Conservation (phyloP, 805 yeast genomes). For the Candida silvatica region DNA sequence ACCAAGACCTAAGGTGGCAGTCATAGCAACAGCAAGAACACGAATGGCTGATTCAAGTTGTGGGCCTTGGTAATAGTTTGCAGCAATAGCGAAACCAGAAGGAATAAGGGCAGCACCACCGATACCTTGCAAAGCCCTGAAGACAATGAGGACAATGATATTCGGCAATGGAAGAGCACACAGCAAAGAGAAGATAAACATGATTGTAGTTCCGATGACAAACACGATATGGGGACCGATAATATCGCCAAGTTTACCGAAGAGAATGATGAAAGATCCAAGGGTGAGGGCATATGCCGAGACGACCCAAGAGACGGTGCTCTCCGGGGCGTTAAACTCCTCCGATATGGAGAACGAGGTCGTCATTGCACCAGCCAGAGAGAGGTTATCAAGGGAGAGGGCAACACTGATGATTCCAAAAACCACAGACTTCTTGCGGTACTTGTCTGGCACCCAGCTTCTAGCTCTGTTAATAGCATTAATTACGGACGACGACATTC, state of each 20-base stretch:
- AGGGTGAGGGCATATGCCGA: conserved; percentile 36
- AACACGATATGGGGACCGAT: conserved; percentile 29
- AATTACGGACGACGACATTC: too few relatives aligned
- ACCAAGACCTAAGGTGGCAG: conserved; percentile 29
- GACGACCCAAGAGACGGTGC: conserved; percentile 32
- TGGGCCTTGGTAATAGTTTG: conserved; percentile 15
- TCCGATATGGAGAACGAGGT: conserved; percentile 21
- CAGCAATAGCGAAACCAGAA: conserved; percentile 13
- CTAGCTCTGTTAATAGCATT: too few relatives aligned
- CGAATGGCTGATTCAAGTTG: conserved; percentile 10
- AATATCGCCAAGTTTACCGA: conserved; percentile 35
- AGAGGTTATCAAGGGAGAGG: conserved; percentile 18
- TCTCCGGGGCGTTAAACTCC: conserved; percentile 27
- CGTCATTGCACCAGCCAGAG: conserved; percentile 18
- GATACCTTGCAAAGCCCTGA: conserved; percentile 38
- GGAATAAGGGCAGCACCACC: conserved; percentile 35
- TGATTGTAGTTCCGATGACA: conserved; percentile 10
- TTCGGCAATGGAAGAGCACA: conserved; percentile 26
- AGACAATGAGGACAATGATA: conserved; percentile 28
- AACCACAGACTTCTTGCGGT: conserved; percentile 1
- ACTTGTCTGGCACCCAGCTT: not conserved
- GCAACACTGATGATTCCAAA: not conserved
- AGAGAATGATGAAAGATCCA: conserved; percentile 33
- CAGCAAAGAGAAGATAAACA: conserved; percentile 22
- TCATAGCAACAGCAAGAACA: conserved; percentile 13